Evolutionary conservation across 208 protist species (phyloP).

Genomic region (Paratrypanosoma confusum): DNA sequence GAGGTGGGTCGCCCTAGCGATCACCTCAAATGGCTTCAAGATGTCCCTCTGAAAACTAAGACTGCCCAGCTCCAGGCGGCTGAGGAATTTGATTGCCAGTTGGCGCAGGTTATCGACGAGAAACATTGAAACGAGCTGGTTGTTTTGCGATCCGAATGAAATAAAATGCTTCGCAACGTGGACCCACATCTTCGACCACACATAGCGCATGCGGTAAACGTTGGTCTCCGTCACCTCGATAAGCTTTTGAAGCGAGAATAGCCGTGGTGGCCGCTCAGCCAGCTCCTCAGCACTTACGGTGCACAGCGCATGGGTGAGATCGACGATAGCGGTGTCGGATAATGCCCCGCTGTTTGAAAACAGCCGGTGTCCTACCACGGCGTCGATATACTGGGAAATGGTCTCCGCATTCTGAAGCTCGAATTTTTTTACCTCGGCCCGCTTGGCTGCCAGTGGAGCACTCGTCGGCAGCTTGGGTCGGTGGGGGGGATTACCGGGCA

Average conservation of each 20-base stretch:
- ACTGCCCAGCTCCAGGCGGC: conserved; percentile 54
- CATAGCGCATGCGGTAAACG: conserved; percentile 71
- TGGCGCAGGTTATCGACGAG: conserved; percentile 84
- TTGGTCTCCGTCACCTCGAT: conserved; percentile 86
- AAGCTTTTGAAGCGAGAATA: conserved; percentile 79
- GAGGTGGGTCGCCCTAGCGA: conserved; percentile 27
- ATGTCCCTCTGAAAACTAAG: conserved; percentile 90
- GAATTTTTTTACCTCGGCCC: conserved; percentile 1
- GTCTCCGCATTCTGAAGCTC: conserved; percentile 25
- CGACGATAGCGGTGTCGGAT: conserved; percentile 35
- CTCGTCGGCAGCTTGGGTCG: too few relatives aligned
- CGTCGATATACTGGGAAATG: conserved; percentile 40
- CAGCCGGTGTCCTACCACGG: conserved; percentile 59
- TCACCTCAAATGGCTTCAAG: conserved; percentile 79
- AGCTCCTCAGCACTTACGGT: conserved; percentile 59
- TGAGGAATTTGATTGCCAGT: conserved; percentile 83
- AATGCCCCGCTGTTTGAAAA: conserved; percentile 41
- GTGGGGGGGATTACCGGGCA: too few relatives aligned
- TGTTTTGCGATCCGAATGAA: conserved; percentile 39
- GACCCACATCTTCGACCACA: conserved; percentile 79
- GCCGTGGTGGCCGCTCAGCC: conserved; percentile 7
- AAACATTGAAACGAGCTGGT: conserved; percentile 63
- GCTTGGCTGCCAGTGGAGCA: too few relatives aligned
- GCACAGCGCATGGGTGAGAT: conserved; percentile 70
- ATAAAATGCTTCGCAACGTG: conserved; percentile 50